Evolutionary conservation across 164 flowering plant species (phyloP), one percentile per base, ranked within the genome.

Genomic region (Platanus orientalis): DNA sequence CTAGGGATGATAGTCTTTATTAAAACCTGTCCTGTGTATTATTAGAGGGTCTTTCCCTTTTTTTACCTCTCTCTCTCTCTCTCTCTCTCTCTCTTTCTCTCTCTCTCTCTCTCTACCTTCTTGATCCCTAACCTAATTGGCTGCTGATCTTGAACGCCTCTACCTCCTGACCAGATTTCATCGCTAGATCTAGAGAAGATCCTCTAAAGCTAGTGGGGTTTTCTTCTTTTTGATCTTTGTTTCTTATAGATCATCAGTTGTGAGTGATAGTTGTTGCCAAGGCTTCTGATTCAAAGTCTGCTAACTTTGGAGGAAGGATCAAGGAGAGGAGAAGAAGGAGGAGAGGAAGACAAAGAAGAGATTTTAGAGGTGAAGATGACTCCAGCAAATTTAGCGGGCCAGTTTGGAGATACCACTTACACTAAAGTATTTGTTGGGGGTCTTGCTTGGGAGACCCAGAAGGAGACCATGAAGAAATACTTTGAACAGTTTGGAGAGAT

Each of bases 351-450:
- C 28, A 30, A 63, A 61, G 54, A 26, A 42, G 54, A 53, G 52
- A 9, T 9, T 65, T 19, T 27, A 27, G 45, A 49, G 54, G 50
- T 27, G 63, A 60, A 40, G 65, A 80, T 80, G 86, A 74, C 82
- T 76, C 80, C 89, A 61, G 79, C 81, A 19, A 75, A 75, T 54
- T 19, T 75, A 61, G 77, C 77, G 44, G 73, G 77, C 24, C 91
- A 81, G 70, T 87, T 89, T 64, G 97, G 96, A 26, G 98, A 92
- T 56, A 92, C 98, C 27, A 92, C 98, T 0, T 87, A 83, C 76
- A 92, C 98, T 13, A 92, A 92, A 65, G 95, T 92, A 67, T 92
- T 92, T 73, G 98, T 90, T 32, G 98, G 98, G 39, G 98, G 98
- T 0, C 76, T 92, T 67, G 98, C 98, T 24, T 92, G 96, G 96